Conservation (phyloP, 805 yeast species). For the Schizosaccharomyces cryophilus region DNA sequence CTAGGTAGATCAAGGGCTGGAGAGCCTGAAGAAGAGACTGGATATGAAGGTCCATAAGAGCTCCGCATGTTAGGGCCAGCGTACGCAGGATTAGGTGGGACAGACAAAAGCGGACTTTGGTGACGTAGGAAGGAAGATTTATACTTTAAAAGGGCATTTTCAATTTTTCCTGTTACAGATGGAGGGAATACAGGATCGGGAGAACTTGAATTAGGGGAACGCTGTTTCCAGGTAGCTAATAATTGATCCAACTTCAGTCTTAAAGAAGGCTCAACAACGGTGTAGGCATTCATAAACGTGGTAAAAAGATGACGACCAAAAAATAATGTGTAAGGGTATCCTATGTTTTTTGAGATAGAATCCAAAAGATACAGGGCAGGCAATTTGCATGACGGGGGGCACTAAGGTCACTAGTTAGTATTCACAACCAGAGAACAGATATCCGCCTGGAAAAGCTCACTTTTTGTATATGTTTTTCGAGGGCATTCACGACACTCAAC, state of each 20-base stretch:
- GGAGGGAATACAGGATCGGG: conserved; percentile 47
- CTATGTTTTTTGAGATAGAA: conserved; percentile 75
- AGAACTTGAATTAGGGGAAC: conserved; percentile 29
- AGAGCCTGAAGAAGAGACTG: background rate
- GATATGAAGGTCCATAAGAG: background rate
- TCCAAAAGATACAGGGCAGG: conserved; percentile 68
- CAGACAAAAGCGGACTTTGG: background rate
- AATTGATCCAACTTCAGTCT: conserved; percentile 50
- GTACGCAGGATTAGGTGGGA: background rate
- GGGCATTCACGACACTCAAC: conserved; percentile 46
- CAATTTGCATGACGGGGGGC: conserved; percentile 54
- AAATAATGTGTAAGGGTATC: conserved; percentile 65
- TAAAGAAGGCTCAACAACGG: conserved; percentile 51
- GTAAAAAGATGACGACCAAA: conserved; percentile 47
- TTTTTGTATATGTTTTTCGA: conserved; percentile 47
- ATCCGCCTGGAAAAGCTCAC: conserved; percentile 12
- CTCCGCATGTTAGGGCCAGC: background rate
- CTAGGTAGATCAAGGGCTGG: background rate
- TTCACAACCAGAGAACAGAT: background rate
- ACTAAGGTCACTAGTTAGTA: background rate
- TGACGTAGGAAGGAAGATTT: background rate
- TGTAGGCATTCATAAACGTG: conserved; percentile 50
- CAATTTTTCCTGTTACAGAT: conserved; percentile 47
- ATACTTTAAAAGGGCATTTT: conserved; percentile 27
- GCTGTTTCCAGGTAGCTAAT: conserved; percentile 66